phyloP scores from a whole-genome alignment of 345 rosid species.

The Salix suchowensis region DNA sequence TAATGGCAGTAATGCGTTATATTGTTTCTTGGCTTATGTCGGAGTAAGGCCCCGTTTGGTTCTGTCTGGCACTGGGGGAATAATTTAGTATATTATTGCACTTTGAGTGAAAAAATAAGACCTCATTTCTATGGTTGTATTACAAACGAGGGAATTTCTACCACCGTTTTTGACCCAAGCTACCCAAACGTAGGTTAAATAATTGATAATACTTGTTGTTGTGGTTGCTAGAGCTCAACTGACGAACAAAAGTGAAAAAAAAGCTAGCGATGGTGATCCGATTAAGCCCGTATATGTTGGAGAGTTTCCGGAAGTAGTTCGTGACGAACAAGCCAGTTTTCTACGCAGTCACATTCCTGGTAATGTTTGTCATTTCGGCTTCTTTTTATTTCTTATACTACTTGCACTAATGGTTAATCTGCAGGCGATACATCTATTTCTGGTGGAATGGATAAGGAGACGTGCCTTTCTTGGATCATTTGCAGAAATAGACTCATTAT shows the following conservation, averaged over 20 bases:
- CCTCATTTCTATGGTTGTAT: no score
- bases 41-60: no score
- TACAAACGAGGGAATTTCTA: no score
- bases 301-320: conserved; percentile 73
- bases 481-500: conserved; percentile 60
- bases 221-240: conserved; percentile 47
- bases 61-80: no score
- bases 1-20: no score
- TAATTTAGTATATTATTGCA: no score
- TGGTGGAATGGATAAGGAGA: conserved; percentile 79
- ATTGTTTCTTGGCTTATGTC: no score
- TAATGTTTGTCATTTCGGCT: not conserved
- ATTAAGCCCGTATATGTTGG: conserved; percentile 82
- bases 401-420: conserved; percentile 2
- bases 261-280: conserved; percentile 46
- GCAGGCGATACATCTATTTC: conserved; percentile 50
- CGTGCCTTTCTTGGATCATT: conserved; percentile 76
- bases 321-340: conserved; percentile 59
- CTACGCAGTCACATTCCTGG: conserved; percentile 50
- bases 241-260: conserved; percentile 38
- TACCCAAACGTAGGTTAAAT: no score
- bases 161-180: no score
- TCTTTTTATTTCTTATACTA: no score
- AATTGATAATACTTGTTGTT: not conserved
- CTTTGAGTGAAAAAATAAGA: no score